Evolutionary conservation across 1,139 yeast genomes (phyloP).

Genomic region (Candida anutae): DNA sequence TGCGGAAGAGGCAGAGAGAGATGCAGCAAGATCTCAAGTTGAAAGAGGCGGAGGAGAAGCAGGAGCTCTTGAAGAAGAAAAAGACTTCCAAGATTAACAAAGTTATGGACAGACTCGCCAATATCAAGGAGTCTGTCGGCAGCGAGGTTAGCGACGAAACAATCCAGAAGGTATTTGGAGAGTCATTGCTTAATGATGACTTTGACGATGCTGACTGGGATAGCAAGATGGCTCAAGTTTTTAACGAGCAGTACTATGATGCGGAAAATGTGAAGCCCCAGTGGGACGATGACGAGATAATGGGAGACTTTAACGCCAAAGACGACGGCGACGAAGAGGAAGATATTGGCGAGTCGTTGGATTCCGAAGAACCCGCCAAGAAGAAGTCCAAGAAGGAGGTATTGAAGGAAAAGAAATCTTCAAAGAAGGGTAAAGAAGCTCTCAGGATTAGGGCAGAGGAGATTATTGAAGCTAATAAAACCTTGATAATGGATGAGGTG

Average conservation of each 20-base stretch:
- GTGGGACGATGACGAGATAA: constrained; percentile 24
- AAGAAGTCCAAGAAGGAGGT: constrained; percentile 44
- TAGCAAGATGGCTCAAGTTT: constrained; percentile 71
- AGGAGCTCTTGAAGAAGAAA: constrained; percentile 60
- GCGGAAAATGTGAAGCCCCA: constrained; percentile 41
- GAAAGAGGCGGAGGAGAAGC: constrained; percentile 46
- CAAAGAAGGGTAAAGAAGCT: constrained; percentile 55
- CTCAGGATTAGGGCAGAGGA: constrained; percentile 63
- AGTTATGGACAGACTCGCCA: constrained; percentile 67
- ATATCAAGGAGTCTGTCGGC: constrained; percentile 79
- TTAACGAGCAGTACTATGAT: constrained; percentile 72
- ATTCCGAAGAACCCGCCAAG: constrained; percentile 21
- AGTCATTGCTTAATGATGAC: constrained; percentile 73
- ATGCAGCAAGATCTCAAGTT: constrained; percentile 49
- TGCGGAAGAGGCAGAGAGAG: constrained; percentile 80
- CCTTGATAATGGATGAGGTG: constrained; percentile 49
- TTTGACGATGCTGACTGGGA: constrained; percentile 95
- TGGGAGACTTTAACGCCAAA: constrained; percentile 16
- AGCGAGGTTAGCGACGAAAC: constrained; percentile 59
- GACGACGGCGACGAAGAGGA: constrained; percentile 11
- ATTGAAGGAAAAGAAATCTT: constrained; percentile 47
- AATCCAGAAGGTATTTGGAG: constrained; percentile 61
- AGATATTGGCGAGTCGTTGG: constrained; percentile 33
- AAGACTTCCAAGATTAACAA: constrained; percentile 71
- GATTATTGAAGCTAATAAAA: constrained; percentile 45